Base-by-base conservation (phyloP, 345 rosid genomes). In the Linum lewisii region DNA sequence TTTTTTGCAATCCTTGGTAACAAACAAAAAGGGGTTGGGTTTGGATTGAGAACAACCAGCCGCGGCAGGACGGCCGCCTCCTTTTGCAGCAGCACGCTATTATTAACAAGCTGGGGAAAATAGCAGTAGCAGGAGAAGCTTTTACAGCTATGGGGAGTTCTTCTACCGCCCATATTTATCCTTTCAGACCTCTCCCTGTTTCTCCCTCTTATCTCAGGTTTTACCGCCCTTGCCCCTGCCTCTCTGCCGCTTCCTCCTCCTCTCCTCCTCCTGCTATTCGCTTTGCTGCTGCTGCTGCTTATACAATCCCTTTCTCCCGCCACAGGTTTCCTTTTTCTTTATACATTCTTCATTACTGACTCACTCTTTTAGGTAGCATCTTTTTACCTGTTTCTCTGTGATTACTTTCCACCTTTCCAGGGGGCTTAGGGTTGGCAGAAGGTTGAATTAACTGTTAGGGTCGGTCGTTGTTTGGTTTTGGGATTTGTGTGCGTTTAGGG, bases 131-230 rank as follows among this genome's bases (percentile, higher is more conserved):
- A 29, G 34, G 34, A 21, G 73, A 69, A 57, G 38, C 51, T 3
- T 47, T 66, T 58, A 65, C 72, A 71, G 84, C 86, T 58, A 82
- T 85, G 86, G 91, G 87, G 66, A 59, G 77, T 76, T 74, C 90
- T 57, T 56, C 78, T 38, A 73, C 80, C 70, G 57, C 84, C 66
- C 80, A 80, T 52, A 61, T 70, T 45, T 49, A 58, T 45, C 77
- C 82, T 24, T 58, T 75, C 60, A 62, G 78, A 44, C 84, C 82
- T 0, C 42, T 77, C 18, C 47, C 15, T 42, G 47, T 11, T 56
- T 63, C 69, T 73, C 78, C 82, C 55, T 66, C 82, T 21, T 58
- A 73, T 60, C 69, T 67, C 52, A 65, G 64, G 66, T 45, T 69
- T 44, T 69, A 69, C 24, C 74, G 68, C 47, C 65, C 73, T 61